A percentile compares a stretch with the other conserved stretches of the same genome.
phyloP scores from a whole-genome alignment of 805 yeast species.

The Danielozyma ontarioensis region DNA sequence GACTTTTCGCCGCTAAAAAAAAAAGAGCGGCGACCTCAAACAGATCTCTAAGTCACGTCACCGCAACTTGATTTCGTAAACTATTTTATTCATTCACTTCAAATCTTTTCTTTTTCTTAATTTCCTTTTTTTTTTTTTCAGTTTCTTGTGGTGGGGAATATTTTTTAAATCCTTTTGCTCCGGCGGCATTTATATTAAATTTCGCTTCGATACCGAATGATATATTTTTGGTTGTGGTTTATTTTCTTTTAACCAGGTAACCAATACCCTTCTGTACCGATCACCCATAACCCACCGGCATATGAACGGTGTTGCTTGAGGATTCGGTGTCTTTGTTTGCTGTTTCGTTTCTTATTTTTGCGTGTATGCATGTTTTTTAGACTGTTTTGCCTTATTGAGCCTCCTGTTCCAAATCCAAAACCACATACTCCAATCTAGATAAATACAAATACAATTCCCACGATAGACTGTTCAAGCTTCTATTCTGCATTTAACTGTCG shows the following conservation, averaged over 20 bases:
- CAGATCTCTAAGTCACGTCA: too few relatives aligned
- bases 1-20: too few relatives aligned
- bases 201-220: not conserved
- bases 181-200: too few relatives aligned
- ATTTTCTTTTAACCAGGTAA: too few relatives aligned
- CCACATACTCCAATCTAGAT: not conserved
- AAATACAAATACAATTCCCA: not conserved
- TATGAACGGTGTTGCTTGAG: not conserved
- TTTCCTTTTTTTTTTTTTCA: too few relatives aligned
- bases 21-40: too few relatives aligned
- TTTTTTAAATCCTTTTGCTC: too few relatives aligned
- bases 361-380: not conserved
- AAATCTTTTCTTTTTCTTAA: too few relatives aligned
- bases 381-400: not conserved
- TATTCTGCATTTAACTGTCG: not conserved
- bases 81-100: too few relatives aligned
- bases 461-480: not conserved
- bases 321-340: not conserved
- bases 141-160: too few relatives aligned
- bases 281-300: not conserved
- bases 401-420: not conserved
- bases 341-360: not conserved
- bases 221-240: not conserved
- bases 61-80: too few relatives aligned
- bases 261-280: not conserved